Evolutionary conservation across 1,284 basidiomycete species (phyloP), one percentile per base, ranked within the genome.

Genomic region (Sanguinoderma infundibulare): DNA sequence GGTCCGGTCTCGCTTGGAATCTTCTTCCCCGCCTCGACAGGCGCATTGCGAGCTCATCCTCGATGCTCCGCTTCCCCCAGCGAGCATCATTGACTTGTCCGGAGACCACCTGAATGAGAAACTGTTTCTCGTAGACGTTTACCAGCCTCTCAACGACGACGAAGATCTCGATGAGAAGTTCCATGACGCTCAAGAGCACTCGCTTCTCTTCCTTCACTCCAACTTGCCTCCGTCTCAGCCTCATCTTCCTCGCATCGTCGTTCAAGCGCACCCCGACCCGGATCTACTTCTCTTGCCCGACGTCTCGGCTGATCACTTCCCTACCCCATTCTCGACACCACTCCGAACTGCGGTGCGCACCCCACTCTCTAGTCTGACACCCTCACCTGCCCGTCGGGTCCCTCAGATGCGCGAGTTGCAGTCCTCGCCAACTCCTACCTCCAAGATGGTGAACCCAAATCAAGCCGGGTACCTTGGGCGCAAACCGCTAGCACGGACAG

Each of bases 151-250:
- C 35, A 63, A 60, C 20, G 67, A 65, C 28, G 61, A 65, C 32
- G 66, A 68, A n/a, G 64, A 67, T 8, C 24, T 62, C 4, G 74
- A 78, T 53, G 79, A 76, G 63, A 77, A 77, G 55, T 79, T 73
- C 61, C 72, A 76, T 47, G 80, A 81, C 60, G 75, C 76, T 5
- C 67, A 74, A 24, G 73, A 74, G 53, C 40, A 59, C 62, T 66
- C 62, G 54, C 50, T 67, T 53, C 44, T 62, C 57, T 64, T 68
- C 62, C 39, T 61, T 49, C 55, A 61, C 52, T 36, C 64, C 20
- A 61, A 66, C 34, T 30, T 66, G 44, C 55, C 67, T 55, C 38
- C 55, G 53, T 62, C 61, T 40, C 65, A 68, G 54, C 66, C 66
- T 53, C 60, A 49, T 24, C 59, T 57, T 20, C 68, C 69, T 17